These are phyloP conservation scores for Corylus avellana DNA, from an alignment of 306 rosid species.

Conservation along the genomic window DNA sequence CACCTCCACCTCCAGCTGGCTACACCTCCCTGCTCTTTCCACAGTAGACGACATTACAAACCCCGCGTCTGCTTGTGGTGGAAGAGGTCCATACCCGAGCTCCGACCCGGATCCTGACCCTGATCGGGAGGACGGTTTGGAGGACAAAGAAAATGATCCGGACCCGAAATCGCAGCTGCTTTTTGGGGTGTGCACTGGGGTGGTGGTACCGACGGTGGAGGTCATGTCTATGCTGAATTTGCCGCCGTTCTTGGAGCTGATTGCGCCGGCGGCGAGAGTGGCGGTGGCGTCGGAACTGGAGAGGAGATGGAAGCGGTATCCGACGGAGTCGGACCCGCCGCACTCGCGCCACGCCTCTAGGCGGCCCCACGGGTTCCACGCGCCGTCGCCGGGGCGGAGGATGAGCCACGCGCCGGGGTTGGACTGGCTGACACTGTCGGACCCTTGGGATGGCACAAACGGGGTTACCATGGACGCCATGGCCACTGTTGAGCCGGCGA, in stretches of 20 bases:
- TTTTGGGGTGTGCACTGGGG: conserved; percentile 73
- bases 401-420: conserved; percentile 77
- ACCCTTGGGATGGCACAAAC: conserved; percentile 65
- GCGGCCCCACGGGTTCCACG: conserved; percentile 73
- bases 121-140: conserved; percentile 19
- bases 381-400: conserved; percentile 60
- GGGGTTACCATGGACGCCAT: conserved; percentile 76
- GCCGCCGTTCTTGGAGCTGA: conserved; percentile 57
- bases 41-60: conserved; percentile 62
- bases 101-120: conserved; percentile 44
- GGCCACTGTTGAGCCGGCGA: conserved; percentile 72
- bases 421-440: conserved; percentile 64
- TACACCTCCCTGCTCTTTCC: conserved; percentile 49
- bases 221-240: conserved; percentile 51
- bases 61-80: conserved; percentile 59
- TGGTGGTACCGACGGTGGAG: conserved; percentile 47
- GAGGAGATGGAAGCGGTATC: conserved; percentile 57
- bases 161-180: conserved; percentile 60
- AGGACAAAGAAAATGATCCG: background rate
- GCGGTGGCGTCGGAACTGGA: conserved; percentile 45
- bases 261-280: conserved; percentile 46
- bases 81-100: conserved; percentile 65
- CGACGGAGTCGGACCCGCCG: conserved; percentile 57
- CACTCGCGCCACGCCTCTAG: conserved; percentile 80
- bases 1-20: conserved; percentile 57